phyloP scores from a whole-genome alignment of 1,139 yeast species.

The Sugiyamaella neomexicana region DNA sequence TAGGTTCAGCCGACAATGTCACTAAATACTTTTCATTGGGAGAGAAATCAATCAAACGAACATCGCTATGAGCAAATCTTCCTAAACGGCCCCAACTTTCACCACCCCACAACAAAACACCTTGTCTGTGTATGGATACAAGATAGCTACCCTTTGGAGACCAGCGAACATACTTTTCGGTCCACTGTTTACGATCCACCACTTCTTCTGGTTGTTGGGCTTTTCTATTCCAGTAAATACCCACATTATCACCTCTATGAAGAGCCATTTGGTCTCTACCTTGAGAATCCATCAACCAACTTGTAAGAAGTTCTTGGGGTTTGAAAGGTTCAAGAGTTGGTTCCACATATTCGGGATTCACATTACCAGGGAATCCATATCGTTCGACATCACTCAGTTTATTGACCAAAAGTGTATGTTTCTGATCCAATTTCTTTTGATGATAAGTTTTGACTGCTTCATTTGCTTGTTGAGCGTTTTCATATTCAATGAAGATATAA shows the following conservation, averaged over 20 bases:
- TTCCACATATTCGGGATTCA: constrained; percentile 62
- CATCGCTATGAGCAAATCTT: constrained; percentile 87
- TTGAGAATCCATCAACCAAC: constrained; percentile 86
- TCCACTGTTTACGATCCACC: constrained; percentile 79
- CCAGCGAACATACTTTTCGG: constrained; percentile 83
- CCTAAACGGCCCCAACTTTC: constrained; percentile 64
- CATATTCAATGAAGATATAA: constrained; percentile 82
- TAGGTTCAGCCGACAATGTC: constrained; percentile 86
- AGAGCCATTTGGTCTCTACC: constrained; percentile 90
- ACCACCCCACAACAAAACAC: constrained; percentile 97
- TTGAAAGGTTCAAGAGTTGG: constrained; percentile 71
- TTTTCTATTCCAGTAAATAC: constrained; percentile 85
- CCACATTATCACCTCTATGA: constrained; percentile 79
- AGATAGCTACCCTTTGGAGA: constrained; percentile 93
- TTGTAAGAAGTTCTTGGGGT: constrained; percentile 75
- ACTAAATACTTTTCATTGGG: constrained; percentile 90
- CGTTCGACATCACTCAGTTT: constrained; percentile 82
- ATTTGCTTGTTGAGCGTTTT: constrained; percentile 63
- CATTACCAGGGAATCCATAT: constrained; percentile 67
- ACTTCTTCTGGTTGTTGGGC: constrained; percentile 73
- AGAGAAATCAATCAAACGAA: constrained; percentile 85
- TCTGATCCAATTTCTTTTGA: constrained; percentile 89
- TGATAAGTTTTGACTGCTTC: constrained; percentile 79
- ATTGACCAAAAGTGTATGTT: constrained; percentile 86
- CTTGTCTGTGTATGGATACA: constrained; percentile 89